phyloP scores from a whole-genome alignment of 352 stramenopile species.

The Phytophthora cactorum region DNA sequence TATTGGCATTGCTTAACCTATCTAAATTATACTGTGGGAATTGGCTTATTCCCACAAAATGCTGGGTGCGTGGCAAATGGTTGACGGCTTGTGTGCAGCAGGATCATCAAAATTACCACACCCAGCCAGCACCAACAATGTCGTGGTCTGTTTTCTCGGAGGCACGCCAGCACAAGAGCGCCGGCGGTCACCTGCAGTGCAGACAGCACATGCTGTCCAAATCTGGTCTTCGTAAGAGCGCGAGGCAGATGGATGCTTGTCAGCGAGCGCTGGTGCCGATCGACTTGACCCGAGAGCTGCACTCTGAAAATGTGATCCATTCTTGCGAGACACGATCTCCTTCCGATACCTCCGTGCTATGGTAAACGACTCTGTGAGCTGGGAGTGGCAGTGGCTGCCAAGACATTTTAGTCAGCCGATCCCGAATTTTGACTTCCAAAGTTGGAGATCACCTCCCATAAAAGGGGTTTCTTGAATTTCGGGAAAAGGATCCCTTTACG shows the following conservation, averaged over 20 bases:
- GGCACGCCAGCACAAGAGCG: constrained; percentile 3
- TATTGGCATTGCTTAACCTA: background rate
- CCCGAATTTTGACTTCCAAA: background rate
- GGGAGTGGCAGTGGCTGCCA: background rate
- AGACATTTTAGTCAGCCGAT: constrained; percentile 9
- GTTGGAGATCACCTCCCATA: background rate
- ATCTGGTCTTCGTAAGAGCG: constrained; percentile 2
- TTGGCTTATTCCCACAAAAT: background rate
- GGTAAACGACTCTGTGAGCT: constrained; percentile 1
- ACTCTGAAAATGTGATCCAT: background rate
- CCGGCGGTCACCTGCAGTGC: background rate
- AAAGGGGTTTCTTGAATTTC: background rate
- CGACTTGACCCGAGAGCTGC: too few relatives aligned
- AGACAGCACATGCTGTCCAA: background rate
- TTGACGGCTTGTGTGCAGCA: too few relatives aligned
- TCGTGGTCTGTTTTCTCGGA: constrained; percentile 11
- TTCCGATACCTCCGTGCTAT: background rate
- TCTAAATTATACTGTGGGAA: too few relatives aligned
- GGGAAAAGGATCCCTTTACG: background rate
- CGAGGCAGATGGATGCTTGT: constrained; percentile 18
- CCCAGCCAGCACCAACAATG: background rate
- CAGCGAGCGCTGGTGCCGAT: constrained; percentile 1
- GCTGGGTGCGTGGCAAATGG: too few relatives aligned
- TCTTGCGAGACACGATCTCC: constrained; percentile 1
- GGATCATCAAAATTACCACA: background rate